Percentiles rank a stretch among this genome's conserved stretches.
Conservation (phyloP, 768 basidiomycete genomes). For the Rhizopogon salebrosus region DNA sequence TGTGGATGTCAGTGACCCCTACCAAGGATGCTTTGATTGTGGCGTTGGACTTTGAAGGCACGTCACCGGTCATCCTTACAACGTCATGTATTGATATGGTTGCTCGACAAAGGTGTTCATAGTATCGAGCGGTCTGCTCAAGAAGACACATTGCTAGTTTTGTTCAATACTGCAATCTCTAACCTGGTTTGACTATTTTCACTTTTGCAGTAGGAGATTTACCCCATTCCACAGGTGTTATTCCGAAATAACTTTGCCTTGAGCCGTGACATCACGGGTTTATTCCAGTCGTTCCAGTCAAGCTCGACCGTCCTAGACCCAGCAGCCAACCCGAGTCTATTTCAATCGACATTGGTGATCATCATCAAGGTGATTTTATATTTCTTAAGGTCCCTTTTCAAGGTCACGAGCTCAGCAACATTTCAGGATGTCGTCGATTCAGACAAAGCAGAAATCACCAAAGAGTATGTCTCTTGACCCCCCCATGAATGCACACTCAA, state of each 20-base stretch:
- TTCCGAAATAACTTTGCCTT: constrained; percentile 65
- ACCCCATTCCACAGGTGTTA: constrained; percentile 37
- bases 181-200: constrained; percentile 39
- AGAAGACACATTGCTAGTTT: constrained; percentile 57
- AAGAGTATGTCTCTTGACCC: constrained; percentile 39
- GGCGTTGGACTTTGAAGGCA: constrained; percentile 62
- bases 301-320: constrained; percentile 57
- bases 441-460: constrained; percentile 51
- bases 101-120: constrained; percentile 40
- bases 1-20: constrained; percentile 65
- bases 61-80: constrained; percentile 1
- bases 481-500: not conserved
- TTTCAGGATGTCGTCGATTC: constrained; percentile 58
- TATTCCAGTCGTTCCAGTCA: constrained; percentile 59
- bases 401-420: not conserved
- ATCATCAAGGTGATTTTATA: constrained; percentile 48
- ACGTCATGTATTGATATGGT: not conserved
- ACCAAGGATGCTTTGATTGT: constrained; percentile 50
- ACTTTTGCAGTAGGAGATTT: not conserved
- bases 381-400: not conserved
- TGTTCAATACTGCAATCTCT: constrained; percentile 63
- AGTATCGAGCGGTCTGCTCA: constrained; percentile 60
- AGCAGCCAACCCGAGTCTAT: constrained; percentile 49
- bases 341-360: constrained; percentile 54
- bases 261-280: constrained; percentile 52